Evolutionary conservation across 306 rosid genomes (phyloP), one percentile per base, ranked within the genome.

Genomic region (Datisca glomerata): DNA sequence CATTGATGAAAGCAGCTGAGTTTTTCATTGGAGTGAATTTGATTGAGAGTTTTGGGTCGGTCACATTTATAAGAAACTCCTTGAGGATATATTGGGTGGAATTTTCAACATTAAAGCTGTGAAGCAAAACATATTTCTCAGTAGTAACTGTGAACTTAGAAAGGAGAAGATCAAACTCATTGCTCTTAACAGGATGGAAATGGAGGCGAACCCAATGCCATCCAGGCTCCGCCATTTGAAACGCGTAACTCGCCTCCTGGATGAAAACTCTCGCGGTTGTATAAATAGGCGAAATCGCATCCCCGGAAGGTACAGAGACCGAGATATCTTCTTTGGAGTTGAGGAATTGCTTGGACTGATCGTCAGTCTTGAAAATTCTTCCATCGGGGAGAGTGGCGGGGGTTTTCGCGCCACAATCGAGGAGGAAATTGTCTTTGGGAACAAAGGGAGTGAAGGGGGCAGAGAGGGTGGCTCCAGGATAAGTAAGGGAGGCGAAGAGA

Each of bases 121-220:
- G 89, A 4, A 79, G 89, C 21, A 79, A 72, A n/a, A 68, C 84
- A 35, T 21, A 56, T 3, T 56, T 18, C 0, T 74, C 43, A 10
- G 89, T 63, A 3, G 18, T 2, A 4, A 79, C 80, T 3, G 83
- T 67, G 12, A 79, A 79, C 15, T 81, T 68, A 0, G 89, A 77
- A 37, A 61, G 59, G 4, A 62, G 41, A 4, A 79, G 77, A 66
- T 74, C 78, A 21, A 68, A 71, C 6, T 53, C 43, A 0, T 16
- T 46, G 42, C 55, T 68, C 25, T 68, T 62, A 0, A 79, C 20
- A 0, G 89, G 89, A 24, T 18, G 53, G 53, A 79, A 68, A 56
- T 79, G 75, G 25, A 74, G 77, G 3, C 89, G 64, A 11, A 79
- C 1, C 89, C 89, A 79, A 50, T 74, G 89, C 18, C 53, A 79